Percentiles rank a stretch among this genome's conserved stretches.
Conservation (phyloP, 768 basidiomycete genomes). For the Gloeophyllum trabeum region DNA sequence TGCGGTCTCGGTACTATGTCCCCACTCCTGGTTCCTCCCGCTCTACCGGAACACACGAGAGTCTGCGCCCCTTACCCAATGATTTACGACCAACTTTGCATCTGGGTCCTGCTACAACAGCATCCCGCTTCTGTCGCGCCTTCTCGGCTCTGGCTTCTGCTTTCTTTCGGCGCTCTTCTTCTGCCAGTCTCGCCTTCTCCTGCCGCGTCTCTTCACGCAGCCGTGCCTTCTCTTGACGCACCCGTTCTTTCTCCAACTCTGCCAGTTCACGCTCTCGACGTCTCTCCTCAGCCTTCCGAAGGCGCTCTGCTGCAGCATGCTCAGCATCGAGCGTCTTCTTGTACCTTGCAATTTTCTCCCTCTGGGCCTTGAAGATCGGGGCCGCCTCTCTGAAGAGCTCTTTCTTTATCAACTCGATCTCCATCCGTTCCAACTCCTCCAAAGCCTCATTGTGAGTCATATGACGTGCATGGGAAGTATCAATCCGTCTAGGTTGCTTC, state of each 20-base stretch:
- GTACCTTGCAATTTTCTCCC: neutral
- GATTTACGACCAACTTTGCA: too few species aligned
- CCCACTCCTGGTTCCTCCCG: too few species aligned
- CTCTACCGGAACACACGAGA: too few species aligned
- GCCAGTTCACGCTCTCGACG: neutral
- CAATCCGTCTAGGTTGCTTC: neutral
- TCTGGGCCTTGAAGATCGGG: neutral
- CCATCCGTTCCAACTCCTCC: neutral
- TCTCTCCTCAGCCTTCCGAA: neutral
- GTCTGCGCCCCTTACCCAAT: too few species aligned
- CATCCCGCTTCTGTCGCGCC: too few species aligned
- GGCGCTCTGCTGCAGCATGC: neutral
- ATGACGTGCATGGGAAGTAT: neutral
- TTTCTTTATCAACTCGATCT: neutral
- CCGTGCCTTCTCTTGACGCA: neutral
- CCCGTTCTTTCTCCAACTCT: neutral
- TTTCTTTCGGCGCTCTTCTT: neutral
- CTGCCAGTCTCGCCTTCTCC: neutral
- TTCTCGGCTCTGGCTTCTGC: neutral
- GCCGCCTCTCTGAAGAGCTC: neutral
- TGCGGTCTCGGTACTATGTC: too few species aligned
- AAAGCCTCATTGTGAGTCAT: neutral
- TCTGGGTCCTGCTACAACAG: too few species aligned
- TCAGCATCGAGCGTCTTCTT: neutral
- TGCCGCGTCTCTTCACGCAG: neutral